Evolutionary conservation across 140 eudicot genomes (phyloP).

Genomic region (Oenanthe javanica): DNA sequence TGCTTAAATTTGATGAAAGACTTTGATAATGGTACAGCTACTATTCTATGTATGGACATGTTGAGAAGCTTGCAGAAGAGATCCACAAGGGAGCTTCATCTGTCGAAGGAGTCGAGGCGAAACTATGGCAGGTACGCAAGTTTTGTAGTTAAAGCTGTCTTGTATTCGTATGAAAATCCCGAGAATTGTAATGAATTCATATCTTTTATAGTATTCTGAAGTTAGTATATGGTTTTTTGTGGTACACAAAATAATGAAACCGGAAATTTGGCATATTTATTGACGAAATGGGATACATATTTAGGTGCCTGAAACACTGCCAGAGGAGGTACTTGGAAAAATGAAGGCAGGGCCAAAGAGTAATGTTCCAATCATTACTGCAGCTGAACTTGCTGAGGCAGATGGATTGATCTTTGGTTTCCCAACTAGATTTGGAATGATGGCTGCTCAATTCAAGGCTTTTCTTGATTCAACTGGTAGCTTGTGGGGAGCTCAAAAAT

Average conservation of each 20-base stretch:
- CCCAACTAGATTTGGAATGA: conserved; percentile 68
- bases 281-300: not conserved
- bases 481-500: conserved; percentile 46
- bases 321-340: conserved; percentile 49
- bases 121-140: conserved; percentile 43
- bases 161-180: not conserved
- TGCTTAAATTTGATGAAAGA: not conserved
- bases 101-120: conserved; percentile 59
- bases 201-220: not conserved
- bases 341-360: conserved; percentile 67
- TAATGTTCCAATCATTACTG: conserved; percentile 47
- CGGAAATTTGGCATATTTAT: not conserved
- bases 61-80: conserved; percentile 45
- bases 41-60: conserved; percentile 57
- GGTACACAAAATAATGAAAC: not conserved
- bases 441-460: conserved; percentile 72
- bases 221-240: not conserved
- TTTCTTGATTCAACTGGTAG: conserved; percentile 63
- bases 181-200: not conserved
- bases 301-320: conserved; percentile 61
- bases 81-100: conserved; percentile 51
- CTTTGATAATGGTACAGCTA: conserved; percentile 24
- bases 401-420: conserved; percentile 63
- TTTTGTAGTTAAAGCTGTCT: not conserved
- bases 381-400: conserved; percentile 52